phyloP scores from a whole-genome alignment of 1,139 yeast species.

The Debaryomycetaceae sp. region DNA sequence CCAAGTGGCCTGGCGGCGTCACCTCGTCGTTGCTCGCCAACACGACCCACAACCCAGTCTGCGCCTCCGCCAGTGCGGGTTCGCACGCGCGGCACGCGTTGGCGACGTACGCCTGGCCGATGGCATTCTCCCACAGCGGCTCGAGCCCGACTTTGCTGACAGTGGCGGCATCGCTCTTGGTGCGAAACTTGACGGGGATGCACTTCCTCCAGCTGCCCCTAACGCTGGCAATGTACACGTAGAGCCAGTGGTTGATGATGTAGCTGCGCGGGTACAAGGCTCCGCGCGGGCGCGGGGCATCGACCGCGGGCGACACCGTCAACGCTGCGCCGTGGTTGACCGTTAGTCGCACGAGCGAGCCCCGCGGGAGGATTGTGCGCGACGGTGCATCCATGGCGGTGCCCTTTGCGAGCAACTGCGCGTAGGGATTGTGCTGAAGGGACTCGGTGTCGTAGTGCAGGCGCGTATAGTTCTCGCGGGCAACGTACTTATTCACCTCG shows the following conservation, averaged over 20 bases:
- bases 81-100: too few relatives aligned
- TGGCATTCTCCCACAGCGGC: too few relatives aligned
- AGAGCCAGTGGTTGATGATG: conserved; percentile 6
- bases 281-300: conserved; percentile 1
- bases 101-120: too few relatives aligned
- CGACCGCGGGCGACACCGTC: conserved; percentile 4
- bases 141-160: conserved; percentile 3
- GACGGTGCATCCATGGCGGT: conserved; percentile 17
- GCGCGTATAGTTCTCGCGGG: conserved; percentile 12
- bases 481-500: conserved; percentile 16
- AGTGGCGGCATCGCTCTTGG: conserved; percentile 7
- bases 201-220: conserved; percentile 5
- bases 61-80: too few relatives aligned
- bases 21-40: too few relatives aligned
- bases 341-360: conserved; percentile 20
- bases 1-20: too few relatives aligned
- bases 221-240: not conserved
- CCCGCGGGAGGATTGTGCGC: conserved; percentile 18
- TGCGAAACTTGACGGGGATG: conserved; percentile 6
- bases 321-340: conserved; percentile 9
- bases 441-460: conserved; percentile 13
- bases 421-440: conserved; percentile 22
- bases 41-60: too few relatives aligned
- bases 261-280: conserved; percentile 5
- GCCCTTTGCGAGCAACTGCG: conserved; percentile 15